Conservation (phyloP, 1,284 basidiomycete species). For the Sutorius eximius region DNA sequence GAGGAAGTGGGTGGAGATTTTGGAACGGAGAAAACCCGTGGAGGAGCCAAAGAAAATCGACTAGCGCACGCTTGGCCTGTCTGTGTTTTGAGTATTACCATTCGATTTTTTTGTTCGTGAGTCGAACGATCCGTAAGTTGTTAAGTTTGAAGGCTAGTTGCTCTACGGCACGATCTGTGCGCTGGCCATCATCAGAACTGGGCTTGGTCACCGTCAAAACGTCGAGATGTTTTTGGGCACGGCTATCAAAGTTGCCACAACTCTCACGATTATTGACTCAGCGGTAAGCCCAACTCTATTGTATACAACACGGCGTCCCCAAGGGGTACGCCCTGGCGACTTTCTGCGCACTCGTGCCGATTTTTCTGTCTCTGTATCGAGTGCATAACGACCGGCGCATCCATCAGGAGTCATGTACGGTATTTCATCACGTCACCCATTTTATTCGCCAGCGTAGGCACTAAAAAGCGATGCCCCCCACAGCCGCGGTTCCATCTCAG, state of each 20-base stretch:
- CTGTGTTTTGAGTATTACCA: neutral
- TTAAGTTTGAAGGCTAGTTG: neutral
- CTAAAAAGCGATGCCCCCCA: neutral
- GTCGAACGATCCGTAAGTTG: too few relatives aligned
- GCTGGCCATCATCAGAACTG: too few relatives aligned
- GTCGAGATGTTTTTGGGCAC: too few relatives aligned
- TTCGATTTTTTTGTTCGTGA: neutral
- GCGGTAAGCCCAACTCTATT: neutral
- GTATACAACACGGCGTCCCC: neutral
- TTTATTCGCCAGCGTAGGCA: neutral
- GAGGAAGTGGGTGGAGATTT: conserved; percentile 79
- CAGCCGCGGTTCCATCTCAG: neutral
- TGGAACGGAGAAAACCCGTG: conserved; percentile 48
- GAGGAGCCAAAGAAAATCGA: conserved; percentile 42
- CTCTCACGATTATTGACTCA: neutral
- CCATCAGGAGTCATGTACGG: neutral
- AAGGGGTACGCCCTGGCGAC: neutral
- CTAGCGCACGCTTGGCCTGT: conserved; percentile 24
- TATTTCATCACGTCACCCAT: neutral
- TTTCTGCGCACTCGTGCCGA: neutral
- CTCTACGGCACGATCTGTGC: too few relatives aligned
- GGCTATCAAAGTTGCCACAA: neutral
- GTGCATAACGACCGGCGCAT: neutral
- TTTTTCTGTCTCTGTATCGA: neutral
- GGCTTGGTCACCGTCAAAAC: too few relatives aligned